Base-by-base conservation (phyloP, 129 eudicot species). In the Tanacetum coccineum region DNA sequence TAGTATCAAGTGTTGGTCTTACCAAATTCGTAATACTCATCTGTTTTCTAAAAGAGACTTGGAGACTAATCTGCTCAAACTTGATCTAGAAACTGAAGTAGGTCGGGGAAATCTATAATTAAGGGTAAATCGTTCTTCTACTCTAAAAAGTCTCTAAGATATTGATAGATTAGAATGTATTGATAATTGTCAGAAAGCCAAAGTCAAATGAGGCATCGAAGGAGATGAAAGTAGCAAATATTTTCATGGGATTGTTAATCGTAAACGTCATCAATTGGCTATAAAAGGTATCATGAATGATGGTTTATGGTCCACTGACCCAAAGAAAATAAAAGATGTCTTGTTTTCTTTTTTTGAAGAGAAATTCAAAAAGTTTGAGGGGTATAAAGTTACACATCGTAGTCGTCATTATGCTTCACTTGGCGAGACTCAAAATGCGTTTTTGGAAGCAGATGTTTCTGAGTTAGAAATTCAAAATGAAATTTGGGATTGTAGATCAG, bases 361-460 rank as follows among this genome's bases (percentile, higher is more conserved):
- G 53, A 48, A 48, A 48, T 48, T 48, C 53, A 48, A 48, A 48
- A 48, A 13, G 53, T 48, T 48, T 48, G 18, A 48, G 53, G 53
- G 53, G 13, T 48, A 15, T 48, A 48, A 48, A 48, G 53, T 48
- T 48, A 48, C 53, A 48, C 53, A 48, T 13, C 18, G 53, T 48
- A 48, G 53, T 48, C 18, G 53, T 13, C 53, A 48, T 48, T 48
- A 48, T 48, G 53, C 53, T 48, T 48, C 53, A 12, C 5, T 48
- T 12, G 7, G 13, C 17, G 53, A 13, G 53, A 48, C 53, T 11
- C 53, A 48, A 48, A 48, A 48, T 48, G 18, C 18, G 6, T 48
- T 48, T 48, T 48, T 48, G 53, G 53, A 48, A 48, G 18, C 53
- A 13, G 53, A 48, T 3, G 7, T 48, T 48, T 48, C 53, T 13